Conservation (phyloP, 163 green algal genomes). For the Trebouxiophyceae sp. region DNA sequence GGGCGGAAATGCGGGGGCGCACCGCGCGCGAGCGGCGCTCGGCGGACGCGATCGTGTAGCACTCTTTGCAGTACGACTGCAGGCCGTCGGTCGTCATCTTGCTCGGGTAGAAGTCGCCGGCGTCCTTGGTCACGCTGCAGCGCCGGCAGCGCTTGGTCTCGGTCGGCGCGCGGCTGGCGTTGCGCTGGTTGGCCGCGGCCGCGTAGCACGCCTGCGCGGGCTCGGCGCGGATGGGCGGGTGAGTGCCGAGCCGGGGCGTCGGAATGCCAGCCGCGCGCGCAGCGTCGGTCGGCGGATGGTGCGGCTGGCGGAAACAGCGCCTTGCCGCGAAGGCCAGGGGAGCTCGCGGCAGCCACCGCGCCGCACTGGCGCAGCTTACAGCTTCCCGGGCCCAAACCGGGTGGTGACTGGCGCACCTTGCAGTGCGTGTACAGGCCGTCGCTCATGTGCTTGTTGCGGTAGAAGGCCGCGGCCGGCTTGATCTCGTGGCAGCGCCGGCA, state of each 20-base stretch:
- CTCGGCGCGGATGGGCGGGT: too few relatives aligned
- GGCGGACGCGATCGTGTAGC: not conserved
- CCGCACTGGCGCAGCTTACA: too few relatives aligned
- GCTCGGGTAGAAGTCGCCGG: constrained; percentile 16
- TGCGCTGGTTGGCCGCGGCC: constrained; percentile 5
- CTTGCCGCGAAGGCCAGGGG: too few relatives aligned
- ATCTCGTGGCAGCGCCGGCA: constrained; percentile 14
- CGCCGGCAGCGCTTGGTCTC: constrained; percentile 14
- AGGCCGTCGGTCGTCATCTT: constrained; percentile 24
- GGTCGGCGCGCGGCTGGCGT: not conserved
- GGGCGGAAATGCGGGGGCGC: too few relatives aligned
- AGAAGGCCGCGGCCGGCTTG: constrained; percentile 18
- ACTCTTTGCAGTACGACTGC: constrained; percentile 22
- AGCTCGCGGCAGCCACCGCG: too few relatives aligned
- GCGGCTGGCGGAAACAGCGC: too few relatives aligned
- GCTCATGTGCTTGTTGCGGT: constrained; percentile 18
- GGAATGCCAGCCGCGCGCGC: too few relatives aligned
- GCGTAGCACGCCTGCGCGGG: constrained; percentile 10
- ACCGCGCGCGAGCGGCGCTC: not conserved
- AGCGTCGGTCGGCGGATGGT: too few relatives aligned
- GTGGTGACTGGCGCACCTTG: constrained; percentile 10
- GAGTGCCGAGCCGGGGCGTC: too few relatives aligned
- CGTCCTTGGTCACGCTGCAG: constrained; percentile 8
- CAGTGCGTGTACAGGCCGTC: constrained; percentile 25
- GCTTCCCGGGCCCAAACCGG: too few relatives aligned